These are phyloP conservation scores for Acanthamoeba culbertsoni DNA, from an alignment of 208 protist species.

Conservation along the genomic window DNA sequence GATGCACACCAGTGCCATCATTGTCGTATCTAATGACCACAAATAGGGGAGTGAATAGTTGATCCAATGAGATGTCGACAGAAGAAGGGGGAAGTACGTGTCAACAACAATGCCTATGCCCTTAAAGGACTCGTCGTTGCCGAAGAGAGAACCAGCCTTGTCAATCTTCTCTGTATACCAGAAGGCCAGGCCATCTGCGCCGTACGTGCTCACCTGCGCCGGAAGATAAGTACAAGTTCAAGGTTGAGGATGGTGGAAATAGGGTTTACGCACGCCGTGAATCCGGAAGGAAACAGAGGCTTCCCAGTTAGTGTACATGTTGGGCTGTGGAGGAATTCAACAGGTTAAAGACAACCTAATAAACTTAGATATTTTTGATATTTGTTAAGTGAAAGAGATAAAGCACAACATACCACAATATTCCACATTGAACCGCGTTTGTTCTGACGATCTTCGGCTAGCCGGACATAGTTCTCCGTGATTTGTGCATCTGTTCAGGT, in stretches of 20 bases:
- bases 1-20: not conserved
- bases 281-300: not conserved
- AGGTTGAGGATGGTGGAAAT: not conserved
- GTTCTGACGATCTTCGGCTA: not conserved
- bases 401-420: not conserved
- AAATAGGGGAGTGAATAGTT: not conserved
- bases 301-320: conserved; percentile 27
- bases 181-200: not conserved
- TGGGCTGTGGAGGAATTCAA: not conserved
- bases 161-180: conserved; percentile 6
- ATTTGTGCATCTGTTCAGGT: conserved; percentile 12
- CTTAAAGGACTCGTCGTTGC: conserved; percentile 1
- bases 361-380: not conserved
- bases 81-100: not conserved
- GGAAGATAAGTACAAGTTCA: not conserved
- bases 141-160: not conserved
- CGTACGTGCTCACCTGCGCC: not conserved
- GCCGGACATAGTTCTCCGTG: conserved; percentile 9
- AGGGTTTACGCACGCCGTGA: not conserved
- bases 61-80: not conserved
- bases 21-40: not conserved
- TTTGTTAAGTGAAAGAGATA: not conserved
- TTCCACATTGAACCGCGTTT: conserved; percentile 10
- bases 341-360: not conserved
- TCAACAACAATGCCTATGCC: conserved; percentile 9